These are phyloP conservation scores for Petrea volubilis DNA, from an alignment of 257 asterid genomes.

Conservation along the genomic window DNA sequence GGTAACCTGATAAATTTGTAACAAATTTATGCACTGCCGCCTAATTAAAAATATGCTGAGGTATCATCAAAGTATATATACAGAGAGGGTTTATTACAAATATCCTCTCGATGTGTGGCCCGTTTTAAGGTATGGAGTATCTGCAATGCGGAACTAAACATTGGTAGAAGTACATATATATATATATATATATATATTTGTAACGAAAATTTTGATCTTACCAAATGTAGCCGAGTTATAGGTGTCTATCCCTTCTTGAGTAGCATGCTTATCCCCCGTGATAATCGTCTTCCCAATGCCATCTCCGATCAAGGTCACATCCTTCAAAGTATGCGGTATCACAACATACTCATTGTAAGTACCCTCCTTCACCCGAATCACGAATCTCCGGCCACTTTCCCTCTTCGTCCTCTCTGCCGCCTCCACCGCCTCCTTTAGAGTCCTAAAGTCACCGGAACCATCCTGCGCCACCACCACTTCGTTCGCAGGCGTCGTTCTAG, in stretches of 20 bases:
- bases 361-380: slow-evolving; percentile 59
- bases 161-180: no score
- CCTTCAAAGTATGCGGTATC: slow-evolving; percentile 44
- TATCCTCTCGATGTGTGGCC: no score
- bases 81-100: no score
- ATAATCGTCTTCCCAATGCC: slow-evolving; percentile 68
- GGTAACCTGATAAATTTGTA: no score
- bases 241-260: slow-evolving; percentile 42
- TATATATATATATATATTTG: no score
- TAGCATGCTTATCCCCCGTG: slow-evolving; percentile 34
- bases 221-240: slow-evolving; percentile 67
- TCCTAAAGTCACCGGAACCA: slow-evolving; percentile 58
- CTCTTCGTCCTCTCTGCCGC: slow-evolving; percentile 31
- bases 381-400: slow-evolving; percentile 40
- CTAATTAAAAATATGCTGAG: no score
- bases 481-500: not conserved
- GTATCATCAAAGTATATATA: no score
- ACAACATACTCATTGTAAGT: slow-evolving; percentile 60
- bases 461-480: slow-evolving; percentile 64
- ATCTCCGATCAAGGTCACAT: slow-evolving; percentile 64
- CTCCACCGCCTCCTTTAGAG: slow-evolving; percentile 50
- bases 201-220: slow-evolving; percentile 33
- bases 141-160: no score
- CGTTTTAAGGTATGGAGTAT: no score
- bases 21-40: no score